Evolutionary conservation across 331 rosid species (phyloP), one percentile per base, ranked within the genome.

Genomic region (Rhamnella rubrinervis): DNA sequence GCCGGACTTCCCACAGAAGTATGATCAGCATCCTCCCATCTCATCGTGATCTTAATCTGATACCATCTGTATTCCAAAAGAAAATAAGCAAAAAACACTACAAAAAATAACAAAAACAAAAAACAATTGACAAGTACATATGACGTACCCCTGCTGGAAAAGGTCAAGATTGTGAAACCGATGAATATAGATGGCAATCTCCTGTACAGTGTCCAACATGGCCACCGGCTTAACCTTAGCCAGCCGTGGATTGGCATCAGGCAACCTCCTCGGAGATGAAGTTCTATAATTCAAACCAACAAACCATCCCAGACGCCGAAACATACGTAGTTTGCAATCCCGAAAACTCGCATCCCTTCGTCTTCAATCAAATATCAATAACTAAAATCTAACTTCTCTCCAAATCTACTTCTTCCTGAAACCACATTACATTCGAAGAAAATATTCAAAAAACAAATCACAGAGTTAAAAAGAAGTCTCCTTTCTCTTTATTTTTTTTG

Each of bases 81-180:
- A 55, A 57, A 71, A 44, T 3, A 63, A 39, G 38, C 59, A 16
- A 26, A 25, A n/a, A 49, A 66, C 40, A 8, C 38, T 49, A 65
- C 7, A 60, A 25, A 31, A n/a, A 53, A 67, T 16, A 58, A 38
- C 63, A 35, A 7, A 5, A 28, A 21, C n/a, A n/a, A 67, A 7
- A 35, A 39, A 7, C 39, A 52, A n/a, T 58, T 21, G 26, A 5
- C 19, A 25, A 52, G 17, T 10, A 9, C 6, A 17, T 14, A 55
- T 59, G 49, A 17, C 72, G 18, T 74, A 93, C 98, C 96, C 97
- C 66, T 93, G 96, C 66, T 71, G 92, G 67, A 93, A 93, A 26
- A 93, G 97, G 88, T 93, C 98, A 71, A 95, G 97, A 86, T 95
- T 95, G 82, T 95, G 98, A 75, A 95, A 89, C 82, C 97, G 85